Base-by-base conservation (phyloP, 2,329 filamentous ascomycete genomes). In the Claviceps sp. region DNA sequence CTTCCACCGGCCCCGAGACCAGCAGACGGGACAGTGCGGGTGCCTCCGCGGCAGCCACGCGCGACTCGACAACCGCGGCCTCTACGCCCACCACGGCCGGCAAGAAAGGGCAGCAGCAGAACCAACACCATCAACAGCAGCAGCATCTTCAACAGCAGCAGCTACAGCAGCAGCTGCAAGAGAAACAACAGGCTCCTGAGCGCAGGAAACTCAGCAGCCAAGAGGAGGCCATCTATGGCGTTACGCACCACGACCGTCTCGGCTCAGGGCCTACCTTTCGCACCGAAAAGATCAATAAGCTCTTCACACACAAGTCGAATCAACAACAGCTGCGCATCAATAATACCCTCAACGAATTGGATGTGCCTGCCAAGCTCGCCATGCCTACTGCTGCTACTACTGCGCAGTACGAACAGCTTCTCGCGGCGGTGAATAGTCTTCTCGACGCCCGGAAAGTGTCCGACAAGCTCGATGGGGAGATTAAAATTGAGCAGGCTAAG, bases 241-340 rank as follows among this genome's bases (percentile, higher is more conserved):
- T 98, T 9, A 80, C 85, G 7, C 82, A 87, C 57, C 85, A 91
- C 63, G 91, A 97, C 52, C 86, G 91, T 30, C 76, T 96, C 41
- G 82, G 85, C 1, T 85, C 84, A 8, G 91, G 93, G 6, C 87
- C 95, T 38, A 85, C 87, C 14, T 97, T 97, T 76, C 86, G 91
- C 13, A 88, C 88, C 30, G 86, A 91, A 60, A 84, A 81, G 65
- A 79, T 91, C 54, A 83, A 84, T 59, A 89, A 89, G 66, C 78
- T 88, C 24, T 84, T 88, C 52, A 81, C 82, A 40, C 85, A 85
- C 57, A 90, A 90, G 70, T 85, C 79, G 16, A 80, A 84, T 51
- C 79, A 85, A 55, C 86, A 90, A 63, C 86, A 87, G 58, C 69
- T 81, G 55, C 85, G 86, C 56, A 89, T 93, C 56, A 81, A 76